Evolutionary conservation across 164 flowering plant genomes (phyloP).

Genomic region (Kingdonia uniflora): DNA sequence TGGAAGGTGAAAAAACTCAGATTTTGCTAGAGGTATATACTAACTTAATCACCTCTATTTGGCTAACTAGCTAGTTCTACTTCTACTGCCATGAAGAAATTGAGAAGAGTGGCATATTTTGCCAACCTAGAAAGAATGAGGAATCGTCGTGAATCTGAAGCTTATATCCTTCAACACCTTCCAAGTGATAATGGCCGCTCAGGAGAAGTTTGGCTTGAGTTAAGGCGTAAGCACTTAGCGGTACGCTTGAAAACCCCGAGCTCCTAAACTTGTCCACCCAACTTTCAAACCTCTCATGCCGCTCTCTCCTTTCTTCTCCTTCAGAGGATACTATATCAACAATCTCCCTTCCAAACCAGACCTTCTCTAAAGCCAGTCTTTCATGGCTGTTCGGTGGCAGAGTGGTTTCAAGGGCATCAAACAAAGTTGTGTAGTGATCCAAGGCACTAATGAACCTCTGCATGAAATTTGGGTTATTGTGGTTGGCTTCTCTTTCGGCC

Average conservation of each 20-base stretch:
- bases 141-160: slow-evolving; percentile 42
- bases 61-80: background rate
- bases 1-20: too few species aligned
- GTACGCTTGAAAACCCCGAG: slow-evolving; percentile 46
- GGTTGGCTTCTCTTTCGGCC: slow-evolving; percentile 71
- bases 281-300: slow-evolving; percentile 57
- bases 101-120: slow-evolving; percentile 68
- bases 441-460: slow-evolving; percentile 61
- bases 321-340: slow-evolving; percentile 45
- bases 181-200: slow-evolving; percentile 86
- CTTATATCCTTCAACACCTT: slow-evolving; percentile 87
- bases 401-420: slow-evolving; percentile 83
- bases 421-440: slow-evolving; percentile 66
- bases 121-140: slow-evolving; percentile 72
- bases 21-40: too few species aligned
- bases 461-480: slow-evolving; percentile 49
- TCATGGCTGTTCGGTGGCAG: slow-evolving; percentile 72
- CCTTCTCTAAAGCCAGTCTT: slow-evolving; percentile 61
- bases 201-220: slow-evolving; percentile 87
- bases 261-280: slow-evolving; percentile 65
- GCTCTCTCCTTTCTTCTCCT: slow-evolving; percentile 43
- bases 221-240: slow-evolving; percentile 65
- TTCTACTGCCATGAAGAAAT: slow-evolving; percentile 78
- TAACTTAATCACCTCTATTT: background rate
- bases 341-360: slow-evolving; percentile 82